phyloP scores from a whole-genome alignment of 2,329 filamentous ascomycete species.

The Aspergillus sp. region DNA sequence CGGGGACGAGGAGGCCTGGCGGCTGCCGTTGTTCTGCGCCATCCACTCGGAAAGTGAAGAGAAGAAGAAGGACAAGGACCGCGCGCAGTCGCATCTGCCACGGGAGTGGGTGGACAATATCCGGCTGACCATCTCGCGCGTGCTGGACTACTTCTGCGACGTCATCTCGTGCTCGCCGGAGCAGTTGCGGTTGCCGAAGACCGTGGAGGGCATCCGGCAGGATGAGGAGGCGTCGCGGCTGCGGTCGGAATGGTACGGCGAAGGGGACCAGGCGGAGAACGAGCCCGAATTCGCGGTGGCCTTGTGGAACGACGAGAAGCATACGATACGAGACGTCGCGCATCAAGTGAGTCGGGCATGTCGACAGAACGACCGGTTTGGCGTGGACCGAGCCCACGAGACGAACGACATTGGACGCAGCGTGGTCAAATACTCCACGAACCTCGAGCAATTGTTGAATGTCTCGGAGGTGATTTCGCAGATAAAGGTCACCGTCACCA shows the following conservation, averaged over 20 bases:
- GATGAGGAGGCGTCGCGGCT: slow-evolving; percentile 82
- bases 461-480: slow-evolving; percentile 88
- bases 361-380: slow-evolving; percentile 67
- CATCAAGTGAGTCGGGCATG: slow-evolving; percentile 91
- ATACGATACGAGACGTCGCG: slow-evolving; percentile 86
- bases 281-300: slow-evolving; percentile 78
- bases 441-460: slow-evolving; percentile 69
- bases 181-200: slow-evolving; percentile 83
- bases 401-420: slow-evolving; percentile 86
- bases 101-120: slow-evolving; percentile 75
- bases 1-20: slow-evolving; percentile 94
- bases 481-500: slow-evolving; percentile 93
- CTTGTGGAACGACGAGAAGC: slow-evolving; percentile 98
- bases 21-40: slow-evolving; percentile 76
- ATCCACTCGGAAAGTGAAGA: slow-evolving; percentile 73
- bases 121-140: slow-evolving; percentile 78
- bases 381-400: slow-evolving; percentile 75
- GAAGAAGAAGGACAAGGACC: slow-evolving; percentile 46
- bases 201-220: slow-evolving; percentile 72
- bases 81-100: slow-evolving; percentile 68
- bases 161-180: slow-evolving; percentile 97
- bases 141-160: slow-evolving; percentile 93
- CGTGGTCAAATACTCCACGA: slow-evolving; percentile 72
- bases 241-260: slow-evolving; percentile 69
- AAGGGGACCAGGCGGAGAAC: slow-evolving; percentile 60